phyloP scores from a whole-genome alignment of 257 asterid genomes.

The Linaria vulgaris region DNA sequence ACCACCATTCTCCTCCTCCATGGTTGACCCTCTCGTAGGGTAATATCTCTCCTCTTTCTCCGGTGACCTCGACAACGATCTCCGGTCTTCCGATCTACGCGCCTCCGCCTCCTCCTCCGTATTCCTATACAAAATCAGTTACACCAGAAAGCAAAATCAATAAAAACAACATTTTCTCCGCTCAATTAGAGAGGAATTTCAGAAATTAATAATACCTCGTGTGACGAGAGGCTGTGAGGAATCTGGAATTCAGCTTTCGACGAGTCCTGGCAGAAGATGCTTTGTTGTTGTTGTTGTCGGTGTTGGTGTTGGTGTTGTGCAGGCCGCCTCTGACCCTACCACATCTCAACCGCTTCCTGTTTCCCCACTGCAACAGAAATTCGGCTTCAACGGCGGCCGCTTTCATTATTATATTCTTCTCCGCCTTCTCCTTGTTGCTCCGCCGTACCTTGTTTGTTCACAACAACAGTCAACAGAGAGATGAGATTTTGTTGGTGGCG shows the following conservation, averaged over 20 bases:
- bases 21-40: conserved; percentile 31
- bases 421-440: conserved; percentile 36
- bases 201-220: conserved; percentile 34
- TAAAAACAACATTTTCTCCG: conserved; percentile 2
- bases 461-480: not conserved
- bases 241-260: conserved; percentile 35
- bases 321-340: conserved; percentile 37
- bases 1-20: conserved; percentile 18
- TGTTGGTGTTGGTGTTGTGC: conserved; percentile 4
- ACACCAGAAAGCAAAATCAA: not conserved
- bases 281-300: not conserved
- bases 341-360: conserved; percentile 47
- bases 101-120: conserved; percentile 4
- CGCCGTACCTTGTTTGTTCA: conserved; percentile 12
- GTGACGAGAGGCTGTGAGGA: conserved; percentile 32
- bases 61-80: conserved; percentile 26
- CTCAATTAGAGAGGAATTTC: too few species aligned
- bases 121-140: too few species aligned
- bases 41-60: conserved; percentile 42
- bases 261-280: conserved; percentile 31
- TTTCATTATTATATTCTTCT: conserved; percentile 21
- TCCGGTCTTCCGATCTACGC: conserved; percentile 29
- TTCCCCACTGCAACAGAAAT: conserved; percentile 53
- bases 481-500: not conserved
- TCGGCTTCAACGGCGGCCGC: conserved; percentile 33